These are phyloP conservation scores for Ziziphus jujuba DNA, from an alignment of 306 rosid genomes.

Conservation along the genomic window DNA sequence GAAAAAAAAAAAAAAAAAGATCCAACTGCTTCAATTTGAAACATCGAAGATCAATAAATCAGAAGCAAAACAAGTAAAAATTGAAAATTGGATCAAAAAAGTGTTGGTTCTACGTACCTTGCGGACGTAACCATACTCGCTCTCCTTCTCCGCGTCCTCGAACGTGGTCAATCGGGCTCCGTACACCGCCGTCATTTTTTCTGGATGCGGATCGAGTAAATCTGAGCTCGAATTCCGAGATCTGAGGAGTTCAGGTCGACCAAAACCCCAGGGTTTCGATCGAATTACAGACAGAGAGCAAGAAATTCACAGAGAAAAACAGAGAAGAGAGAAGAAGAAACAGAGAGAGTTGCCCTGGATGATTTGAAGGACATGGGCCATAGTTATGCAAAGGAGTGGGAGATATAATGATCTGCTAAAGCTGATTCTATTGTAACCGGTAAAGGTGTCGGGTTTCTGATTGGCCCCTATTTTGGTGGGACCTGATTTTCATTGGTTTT, in stretches of 20 bases:
- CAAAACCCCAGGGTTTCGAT: constrained; percentile 45
- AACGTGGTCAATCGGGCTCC: constrained; percentile 94
- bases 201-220: constrained; percentile 35
- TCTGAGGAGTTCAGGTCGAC: constrained; percentile 25
- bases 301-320: constrained; percentile 4
- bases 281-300: constrained; percentile 15
- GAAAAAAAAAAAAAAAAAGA: constrained; percentile 7
- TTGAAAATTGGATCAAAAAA: constrained; percentile 4
- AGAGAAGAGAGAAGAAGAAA: background rate
- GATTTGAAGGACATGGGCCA: constrained; percentile 19
- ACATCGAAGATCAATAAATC: background rate
- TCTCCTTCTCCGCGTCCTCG: constrained; percentile 97
- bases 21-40: constrained; percentile 11
- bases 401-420: background rate
- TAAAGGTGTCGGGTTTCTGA: background rate
- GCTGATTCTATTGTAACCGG: background rate
- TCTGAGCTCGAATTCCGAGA: constrained; percentile 17
- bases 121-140: constrained; percentile 98
- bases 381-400: background rate
- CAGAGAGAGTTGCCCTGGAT: background rate
- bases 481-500: rapidly evolving
- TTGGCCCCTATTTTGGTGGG: background rate
- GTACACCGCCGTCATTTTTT: constrained; percentile 80
- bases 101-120: constrained; percentile 50
- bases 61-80: background rate